phyloP scores from a whole-genome alignment of 1,139 yeast genomes.

The Magnusiomyces magnusii region DNA sequence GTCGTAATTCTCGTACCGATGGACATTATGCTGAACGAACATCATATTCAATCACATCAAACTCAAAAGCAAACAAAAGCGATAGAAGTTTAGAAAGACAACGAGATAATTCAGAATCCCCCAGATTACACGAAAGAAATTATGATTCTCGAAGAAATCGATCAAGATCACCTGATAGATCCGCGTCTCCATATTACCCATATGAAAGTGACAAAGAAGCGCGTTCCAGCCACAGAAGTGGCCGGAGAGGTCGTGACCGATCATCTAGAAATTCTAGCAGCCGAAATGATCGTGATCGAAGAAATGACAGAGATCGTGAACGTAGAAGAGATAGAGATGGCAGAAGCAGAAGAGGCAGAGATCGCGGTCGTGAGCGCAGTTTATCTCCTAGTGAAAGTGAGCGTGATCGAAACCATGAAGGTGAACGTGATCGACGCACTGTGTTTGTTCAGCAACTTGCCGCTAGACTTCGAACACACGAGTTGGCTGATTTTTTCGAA shows the following conservation, averaged over 20 bases:
- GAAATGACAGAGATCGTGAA: neutral
- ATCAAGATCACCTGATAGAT: neutral
- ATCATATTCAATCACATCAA: neutral
- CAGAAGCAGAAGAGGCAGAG: slow-evolving; percentile 8
- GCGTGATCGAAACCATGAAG: too few relatives aligned
- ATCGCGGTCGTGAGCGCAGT: slow-evolving; percentile 8
- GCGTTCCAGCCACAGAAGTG: neutral
- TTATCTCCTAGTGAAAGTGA: neutral
- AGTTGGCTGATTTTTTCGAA: slow-evolving; percentile 33
- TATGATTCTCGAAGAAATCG: neutral
- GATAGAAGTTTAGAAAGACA: neutral
- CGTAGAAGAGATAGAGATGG: neutral
- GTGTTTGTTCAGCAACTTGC: slow-evolving; percentile 37
- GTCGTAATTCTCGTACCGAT: neutral
- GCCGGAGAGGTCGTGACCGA: neutral
- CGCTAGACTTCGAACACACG: slow-evolving; percentile 30
- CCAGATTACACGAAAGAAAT: neutral
- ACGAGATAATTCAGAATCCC: neutral
- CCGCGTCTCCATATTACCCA: neutral
- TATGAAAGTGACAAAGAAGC: neutral
- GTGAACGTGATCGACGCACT: slow-evolving; percentile 32
- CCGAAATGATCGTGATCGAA: neutral
- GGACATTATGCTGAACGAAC: neutral
- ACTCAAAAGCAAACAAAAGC: neutral
- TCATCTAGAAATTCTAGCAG: neutral